Conservation (phyloP, 345 rosid genomes). For the Salix suchowensis region DNA sequence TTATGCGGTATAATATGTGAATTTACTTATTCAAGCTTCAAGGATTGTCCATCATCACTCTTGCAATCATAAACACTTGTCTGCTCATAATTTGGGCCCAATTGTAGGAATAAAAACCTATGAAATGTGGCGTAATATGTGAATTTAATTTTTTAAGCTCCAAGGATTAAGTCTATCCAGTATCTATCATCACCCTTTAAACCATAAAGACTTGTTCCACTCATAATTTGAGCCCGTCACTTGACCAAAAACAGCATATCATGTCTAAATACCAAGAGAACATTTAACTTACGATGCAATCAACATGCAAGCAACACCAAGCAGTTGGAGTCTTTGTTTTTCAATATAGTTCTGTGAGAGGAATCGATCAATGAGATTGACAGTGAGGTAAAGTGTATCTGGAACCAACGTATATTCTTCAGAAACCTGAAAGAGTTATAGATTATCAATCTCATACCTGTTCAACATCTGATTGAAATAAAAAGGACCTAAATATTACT, state of each 20-base stretch:
- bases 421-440: conserved; percentile 57
- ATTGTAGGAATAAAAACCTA: neutral
- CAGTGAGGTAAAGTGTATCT: conserved; percentile 88
- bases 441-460: conserved; percentile 3
- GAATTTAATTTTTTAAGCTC: neutral
- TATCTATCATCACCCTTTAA: neutral
- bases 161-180: neutral
- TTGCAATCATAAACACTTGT: neutral
- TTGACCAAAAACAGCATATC: neutral
- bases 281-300: conserved; percentile 82
- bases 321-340: conserved; percentile 85
- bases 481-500: neutral
- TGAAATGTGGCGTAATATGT: neutral
- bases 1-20: neutral
- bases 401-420: conserved; percentile 87
- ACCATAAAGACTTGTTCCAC: neutral
- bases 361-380: conserved; percentile 82
- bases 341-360: conserved; percentile 60
- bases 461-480: neutral
- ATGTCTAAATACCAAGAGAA: neutral
- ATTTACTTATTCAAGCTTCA: neutral
- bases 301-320: conserved; percentile 94
- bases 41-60: neutral
- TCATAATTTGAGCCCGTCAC: neutral
- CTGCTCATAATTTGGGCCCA: neutral